Conservation (phyloP, 352 stramenopile species). For the Globisporangium ultimum region DNA sequence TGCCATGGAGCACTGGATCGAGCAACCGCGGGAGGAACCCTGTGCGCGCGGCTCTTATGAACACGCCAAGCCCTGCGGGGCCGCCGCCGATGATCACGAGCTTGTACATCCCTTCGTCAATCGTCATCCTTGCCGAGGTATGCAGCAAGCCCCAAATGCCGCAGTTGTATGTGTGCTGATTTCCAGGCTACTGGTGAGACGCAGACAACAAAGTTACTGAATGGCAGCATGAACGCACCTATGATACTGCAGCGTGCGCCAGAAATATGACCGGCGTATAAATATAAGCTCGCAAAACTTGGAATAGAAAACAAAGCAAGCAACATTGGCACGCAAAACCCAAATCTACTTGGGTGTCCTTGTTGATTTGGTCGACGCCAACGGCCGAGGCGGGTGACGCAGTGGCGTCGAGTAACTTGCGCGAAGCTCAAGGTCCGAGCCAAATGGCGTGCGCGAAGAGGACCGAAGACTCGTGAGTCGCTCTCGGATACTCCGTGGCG, state of each 20-base stretch:
- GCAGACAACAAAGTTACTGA: too few species aligned
- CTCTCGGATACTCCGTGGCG: constrained; percentile 34
- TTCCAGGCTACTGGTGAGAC: too few species aligned
- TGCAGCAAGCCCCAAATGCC: neutral
- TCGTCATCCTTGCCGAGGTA: constrained; percentile 5
- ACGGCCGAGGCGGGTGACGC: constrained; percentile 24
- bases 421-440: constrained; percentile 61
- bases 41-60: constrained; percentile 63
- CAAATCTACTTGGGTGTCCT: constrained; percentile 16
- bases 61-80: constrained; percentile 68
- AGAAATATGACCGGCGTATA: neutral
- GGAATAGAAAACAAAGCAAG: constrained; percentile 2
- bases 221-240: neutral
- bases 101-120: constrained; percentile 54
- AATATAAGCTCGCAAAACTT: constrained; percentile 7
- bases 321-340: neutral
- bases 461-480: constrained; percentile 53
- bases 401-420: constrained; percentile 78
- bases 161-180: too few species aligned
- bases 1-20: constrained; percentile 40
- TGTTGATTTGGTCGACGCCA: constrained; percentile 19
- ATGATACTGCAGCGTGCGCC: neutral
- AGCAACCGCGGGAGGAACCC: constrained; percentile 56
- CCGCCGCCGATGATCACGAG: constrained; percentile 67
- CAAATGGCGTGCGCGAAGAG: constrained; percentile 39